A percentile compares a stretch with the other conserved stretches of the same genome.
phyloP scores from a whole-genome alignment of 495 filamentous ascomycete genomes.

The Neurospora intermedia region DNA sequence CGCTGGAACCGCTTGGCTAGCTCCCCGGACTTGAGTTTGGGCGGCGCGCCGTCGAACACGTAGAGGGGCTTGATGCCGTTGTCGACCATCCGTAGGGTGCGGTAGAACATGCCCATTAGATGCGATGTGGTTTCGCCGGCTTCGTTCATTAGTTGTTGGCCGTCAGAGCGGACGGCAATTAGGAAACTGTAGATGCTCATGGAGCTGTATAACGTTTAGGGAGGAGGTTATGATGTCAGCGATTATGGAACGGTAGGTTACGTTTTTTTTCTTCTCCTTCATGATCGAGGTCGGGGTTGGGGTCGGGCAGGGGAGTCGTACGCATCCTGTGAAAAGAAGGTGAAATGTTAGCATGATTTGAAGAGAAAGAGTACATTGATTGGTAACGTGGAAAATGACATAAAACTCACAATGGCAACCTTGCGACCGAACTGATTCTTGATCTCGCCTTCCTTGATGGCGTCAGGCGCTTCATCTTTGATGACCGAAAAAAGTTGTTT shows the following conservation, averaged over 20 bases:
- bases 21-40: conserved; percentile 93
- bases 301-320: conserved; percentile 33
- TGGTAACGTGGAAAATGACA: neutral
- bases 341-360: neutral
- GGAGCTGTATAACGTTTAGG: conserved; percentile 43
- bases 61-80: conserved; percentile 98
- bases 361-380: conserved; percentile 9
- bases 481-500: conserved; percentile 82
- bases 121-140: conserved; percentile 93
- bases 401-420: conserved; percentile 75
- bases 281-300: neutral
- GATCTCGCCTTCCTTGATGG: conserved; percentile 93
- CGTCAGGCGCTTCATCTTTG: conserved; percentile 81
- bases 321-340: conserved; percentile 57
- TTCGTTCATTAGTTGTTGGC: conserved; percentile 90
- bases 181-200: conserved; percentile 99
- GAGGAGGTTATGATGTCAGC: conserved; percentile 13
- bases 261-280: neutral
- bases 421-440: conserved; percentile 97
- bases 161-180: conserved; percentile 91
- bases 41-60: conserved; percentile 93
- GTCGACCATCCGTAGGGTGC: conserved; percentile 93
- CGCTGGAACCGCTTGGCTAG: conserved; percentile 87
- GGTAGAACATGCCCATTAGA: conserved; percentile 99
- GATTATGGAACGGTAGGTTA: neutral